Base-by-base conservation (phyloP, 352 stramenopile species). In the Plasmopara halstedii region DNA sequence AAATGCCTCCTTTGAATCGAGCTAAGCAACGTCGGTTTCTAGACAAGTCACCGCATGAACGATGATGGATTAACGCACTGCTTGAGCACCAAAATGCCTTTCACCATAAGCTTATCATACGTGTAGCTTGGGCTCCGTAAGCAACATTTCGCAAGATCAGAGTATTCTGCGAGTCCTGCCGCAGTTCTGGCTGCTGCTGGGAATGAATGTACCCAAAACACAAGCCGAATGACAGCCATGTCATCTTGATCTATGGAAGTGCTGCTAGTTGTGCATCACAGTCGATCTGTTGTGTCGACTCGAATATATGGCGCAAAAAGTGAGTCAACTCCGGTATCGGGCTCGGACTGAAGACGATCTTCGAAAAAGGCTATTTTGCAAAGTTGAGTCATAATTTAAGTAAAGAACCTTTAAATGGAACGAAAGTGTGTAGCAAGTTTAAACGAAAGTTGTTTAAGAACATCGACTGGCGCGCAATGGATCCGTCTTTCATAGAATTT, bases 1-100 rank as follows among this genome's bases (percentile, higher is more conserved):
- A 62, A 34, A 65, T 65, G 55, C 55, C 60, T 14, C 60, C 60
- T 8, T 38, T 70, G 31, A 73, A 76, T 31, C 58, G 67, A 34
- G 38, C 55, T 2, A 82, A 82, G 41, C 59, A 72, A 44, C 70
- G 67, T 25, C 67, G 67, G 20, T 68, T 82, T 17, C 31, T 67
- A 8, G 64, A 73, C 41, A 73, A 62, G 34, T 64, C 62, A 13
- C 49, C 62, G 11, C 31, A 63, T 11, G 64, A 58, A 25, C 64
- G 67, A 62, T 78, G 67, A 78, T 45, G 32, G 4, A 1, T 48
- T 22, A 6, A 19, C 42, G 19, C 19, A 9, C 13, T 49, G 42
- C 31, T 37, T 3, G 15, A 35, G 9, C 27, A 44, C 26, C 17
- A 50, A 20, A 0, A 14, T 3, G 21, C 37, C 18, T 10, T 19